These are phyloP conservation scores for Leonotis leonurus DNA, from an alignment of 257 asterid genomes.

Conservation along the genomic window DNA sequence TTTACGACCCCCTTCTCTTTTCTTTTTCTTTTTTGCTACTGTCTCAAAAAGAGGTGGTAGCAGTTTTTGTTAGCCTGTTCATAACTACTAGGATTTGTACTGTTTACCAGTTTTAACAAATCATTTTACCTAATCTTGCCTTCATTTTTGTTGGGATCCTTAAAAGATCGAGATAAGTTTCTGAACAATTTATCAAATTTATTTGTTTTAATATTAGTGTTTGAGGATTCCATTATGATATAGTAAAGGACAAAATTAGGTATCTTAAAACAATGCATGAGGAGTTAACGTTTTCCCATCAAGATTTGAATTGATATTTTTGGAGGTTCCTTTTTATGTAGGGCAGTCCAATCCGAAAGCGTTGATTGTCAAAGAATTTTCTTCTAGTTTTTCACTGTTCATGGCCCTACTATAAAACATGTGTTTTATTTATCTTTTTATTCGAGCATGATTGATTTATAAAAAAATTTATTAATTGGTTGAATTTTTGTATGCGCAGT, in stretches of 20 bases:
- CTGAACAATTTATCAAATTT: background rate
- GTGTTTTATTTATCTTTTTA: background rate
- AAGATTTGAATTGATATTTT: background rate
- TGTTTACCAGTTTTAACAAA: too few relatives aligned
- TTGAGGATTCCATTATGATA: background rate
- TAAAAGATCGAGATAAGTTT: too few relatives aligned
- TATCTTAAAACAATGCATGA: background rate
- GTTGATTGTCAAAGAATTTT: background rate
- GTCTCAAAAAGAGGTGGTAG: background rate
- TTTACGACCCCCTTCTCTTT: too few relatives aligned
- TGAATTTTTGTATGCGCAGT: background rate
- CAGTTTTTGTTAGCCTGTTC: slow-evolving; percentile 1
- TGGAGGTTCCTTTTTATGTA: background rate
- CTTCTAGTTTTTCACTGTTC: background rate
- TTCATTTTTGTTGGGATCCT: background rate
- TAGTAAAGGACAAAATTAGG: background rate
- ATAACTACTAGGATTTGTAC: slow-evolving; percentile 10
- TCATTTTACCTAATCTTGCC: background rate
- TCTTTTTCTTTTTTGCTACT: background rate
- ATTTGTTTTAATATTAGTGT: background rate
- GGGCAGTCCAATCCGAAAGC: background rate
- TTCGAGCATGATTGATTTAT: background rate
- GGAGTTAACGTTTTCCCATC: background rate
- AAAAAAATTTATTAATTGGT: background rate
- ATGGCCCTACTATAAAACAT: background rate